Evolutionary conservation across 2,329 filamentous ascomycete species (phyloP).

Genomic region (Ceratocystis variospora): DNA sequence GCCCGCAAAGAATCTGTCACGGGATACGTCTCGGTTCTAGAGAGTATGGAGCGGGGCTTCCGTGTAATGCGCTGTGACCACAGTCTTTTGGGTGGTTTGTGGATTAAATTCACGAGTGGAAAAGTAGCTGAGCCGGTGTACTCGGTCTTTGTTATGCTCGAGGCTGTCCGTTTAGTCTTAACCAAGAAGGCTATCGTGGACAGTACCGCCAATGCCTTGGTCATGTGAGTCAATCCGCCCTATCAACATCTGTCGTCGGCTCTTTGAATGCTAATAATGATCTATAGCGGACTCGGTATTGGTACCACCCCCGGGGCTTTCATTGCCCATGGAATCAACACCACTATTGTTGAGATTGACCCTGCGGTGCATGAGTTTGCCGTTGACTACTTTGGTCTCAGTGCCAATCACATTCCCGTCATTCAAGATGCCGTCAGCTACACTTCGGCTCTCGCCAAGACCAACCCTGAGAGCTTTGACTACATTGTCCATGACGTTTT

Average conservation of each 20-base stretch:
- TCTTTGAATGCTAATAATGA: conserved; percentile 2
- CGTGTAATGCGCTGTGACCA: conserved; percentile 85
- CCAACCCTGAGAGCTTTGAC: conserved; percentile 48
- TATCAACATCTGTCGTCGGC: neutral
- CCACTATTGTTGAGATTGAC: conserved; percentile 90
- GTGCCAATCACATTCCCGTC: conserved; percentile 60
- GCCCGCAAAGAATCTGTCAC: conserved; percentile 77
- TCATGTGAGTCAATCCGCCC: conserved; percentile 49
- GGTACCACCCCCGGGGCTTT: conserved; percentile 82
- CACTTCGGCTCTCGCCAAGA: conserved; percentile 34
- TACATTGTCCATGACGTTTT: conserved; percentile 98
- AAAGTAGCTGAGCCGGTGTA: conserved; percentile 75
- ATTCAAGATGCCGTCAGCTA: conserved; percentile 73
- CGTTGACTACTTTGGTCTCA: conserved; percentile 66
- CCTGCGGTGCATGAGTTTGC: conserved; percentile 78
- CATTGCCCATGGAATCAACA: conserved; percentile 76
- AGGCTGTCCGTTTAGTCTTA: conserved; percentile 73
- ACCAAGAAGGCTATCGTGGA: conserved; percentile 41
- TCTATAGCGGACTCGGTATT: conserved; percentile 69
- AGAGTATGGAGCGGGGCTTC: conserved; percentile 57
- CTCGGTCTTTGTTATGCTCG: conserved; percentile 88
- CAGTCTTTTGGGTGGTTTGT: conserved; percentile 84
- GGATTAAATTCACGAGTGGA: conserved; percentile 46
- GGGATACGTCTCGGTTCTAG: conserved; percentile 82
- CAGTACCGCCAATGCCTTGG: conserved; percentile 60